Evolutionary conservation across 1,284 basidiomycete genomes (phyloP).

Genomic region (Melanopsichium pennsylvanicum): DNA sequence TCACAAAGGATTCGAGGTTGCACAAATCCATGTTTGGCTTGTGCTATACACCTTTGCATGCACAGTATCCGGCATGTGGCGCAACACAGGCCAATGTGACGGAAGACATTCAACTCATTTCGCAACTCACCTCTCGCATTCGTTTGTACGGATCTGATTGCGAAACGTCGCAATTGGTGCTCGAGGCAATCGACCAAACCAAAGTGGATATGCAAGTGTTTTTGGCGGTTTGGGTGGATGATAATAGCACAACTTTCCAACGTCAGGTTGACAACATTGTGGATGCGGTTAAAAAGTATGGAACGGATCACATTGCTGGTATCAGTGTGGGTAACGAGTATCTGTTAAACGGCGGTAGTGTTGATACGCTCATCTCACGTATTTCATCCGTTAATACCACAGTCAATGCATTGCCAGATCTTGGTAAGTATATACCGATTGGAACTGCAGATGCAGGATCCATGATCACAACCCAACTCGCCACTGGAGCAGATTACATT

Average conservation of each 20-base stretch:
- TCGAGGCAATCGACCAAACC: constrained; percentile 84
- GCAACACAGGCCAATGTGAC: constrained; percentile 68
- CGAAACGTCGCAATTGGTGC: constrained; percentile 70
- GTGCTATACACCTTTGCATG: constrained; percentile 56
- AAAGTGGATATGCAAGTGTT: constrained; percentile 86
- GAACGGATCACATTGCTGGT: constrained; percentile 79
- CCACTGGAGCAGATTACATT: constrained; percentile 73
- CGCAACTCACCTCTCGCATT: constrained; percentile 64
- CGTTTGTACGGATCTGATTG: constrained; percentile 69
- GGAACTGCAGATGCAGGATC: constrained; percentile 88
- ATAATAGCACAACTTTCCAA: constrained; percentile 75
- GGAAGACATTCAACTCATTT: constrained; percentile 68
- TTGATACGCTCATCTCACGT: constrained; percentile 71
- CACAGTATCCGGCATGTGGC: constrained; percentile 66
- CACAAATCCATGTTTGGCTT: constrained; percentile 72
- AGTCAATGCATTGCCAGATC: constrained; percentile 67
- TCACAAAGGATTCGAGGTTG: constrained; percentile 73
- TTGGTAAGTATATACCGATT: constrained; percentile 73
- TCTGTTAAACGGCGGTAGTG: constrained; percentile 41
- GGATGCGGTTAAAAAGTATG: constrained; percentile 78
- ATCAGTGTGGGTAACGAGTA: constrained; percentile 71
- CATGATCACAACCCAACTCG: constrained; percentile 75
- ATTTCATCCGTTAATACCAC: constrained; percentile 73
- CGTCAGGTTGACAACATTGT: constrained; percentile 77
- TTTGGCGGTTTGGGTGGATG: constrained; percentile 79